A percentile compares a stretch with the other conserved stretches of the same genome.
Evolutionary conservation across 2,329 filamentous ascomycete genomes (phyloP).

Genomic region (Berkeleyomyces basicola): DNA sequence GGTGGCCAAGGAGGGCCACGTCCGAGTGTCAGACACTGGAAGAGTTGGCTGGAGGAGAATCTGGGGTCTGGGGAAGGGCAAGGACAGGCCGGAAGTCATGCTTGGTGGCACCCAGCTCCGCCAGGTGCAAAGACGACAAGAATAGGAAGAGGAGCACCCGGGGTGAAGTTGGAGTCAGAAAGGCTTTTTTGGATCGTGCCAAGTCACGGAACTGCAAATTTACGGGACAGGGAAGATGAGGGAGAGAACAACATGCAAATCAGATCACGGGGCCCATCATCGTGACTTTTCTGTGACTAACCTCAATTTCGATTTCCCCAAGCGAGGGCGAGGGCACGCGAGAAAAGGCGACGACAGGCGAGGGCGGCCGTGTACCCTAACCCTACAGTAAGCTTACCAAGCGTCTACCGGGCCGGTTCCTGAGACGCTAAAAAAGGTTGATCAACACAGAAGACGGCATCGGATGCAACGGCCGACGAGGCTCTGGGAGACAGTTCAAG

Average conservation of each 20-base stretch:
- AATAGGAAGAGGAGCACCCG: not conserved
- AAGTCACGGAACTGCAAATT: not conserved
- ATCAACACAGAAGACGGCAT: too few relatives aligned
- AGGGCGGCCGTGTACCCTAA: not conserved
- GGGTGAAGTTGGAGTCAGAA: not conserved
- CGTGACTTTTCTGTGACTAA: not conserved
- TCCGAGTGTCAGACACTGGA: not conserved
- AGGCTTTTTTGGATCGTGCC: not conserved
- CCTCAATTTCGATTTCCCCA: not conserved
- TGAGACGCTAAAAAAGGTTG: too few relatives aligned
- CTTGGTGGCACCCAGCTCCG: too few relatives aligned
- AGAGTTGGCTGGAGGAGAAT: not conserved
- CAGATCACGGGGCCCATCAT: not conserved
- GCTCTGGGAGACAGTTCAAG: too few relatives aligned
- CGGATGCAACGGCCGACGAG: too few relatives aligned
- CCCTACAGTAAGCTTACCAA: too few relatives aligned
- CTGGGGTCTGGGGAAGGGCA: not conserved
- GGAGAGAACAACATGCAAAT: not conserved
- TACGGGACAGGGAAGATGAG: not conserved
- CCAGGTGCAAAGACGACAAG: not conserved
- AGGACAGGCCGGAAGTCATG: too few relatives aligned
- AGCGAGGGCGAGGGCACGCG: not conserved
- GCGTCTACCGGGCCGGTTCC: too few relatives aligned
- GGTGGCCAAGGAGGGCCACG: not conserved
- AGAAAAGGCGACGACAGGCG: not conserved